Conservation (phyloP, 768 basidiomycete genomes). For the Coprinopsis marcescibilis region DNA sequence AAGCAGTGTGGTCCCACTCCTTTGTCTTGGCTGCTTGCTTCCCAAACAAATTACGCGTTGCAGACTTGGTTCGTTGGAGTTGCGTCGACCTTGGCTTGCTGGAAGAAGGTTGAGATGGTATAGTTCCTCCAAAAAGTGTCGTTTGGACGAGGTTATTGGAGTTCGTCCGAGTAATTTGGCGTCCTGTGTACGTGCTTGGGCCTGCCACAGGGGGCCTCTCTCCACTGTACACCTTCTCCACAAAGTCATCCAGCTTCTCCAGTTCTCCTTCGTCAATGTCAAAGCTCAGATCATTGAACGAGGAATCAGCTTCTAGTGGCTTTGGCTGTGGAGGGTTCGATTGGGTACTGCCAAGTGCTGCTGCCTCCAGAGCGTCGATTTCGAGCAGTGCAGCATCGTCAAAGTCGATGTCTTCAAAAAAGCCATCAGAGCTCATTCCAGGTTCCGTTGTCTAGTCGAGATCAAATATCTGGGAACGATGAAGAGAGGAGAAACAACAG, state of each 20-base stretch:
- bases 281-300: slow-evolving; percentile 48
- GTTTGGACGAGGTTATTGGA: slow-evolving; percentile 48
- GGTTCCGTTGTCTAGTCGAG: too few relatives aligned
- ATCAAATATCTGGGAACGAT: too few relatives aligned
- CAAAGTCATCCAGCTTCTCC: slow-evolving; percentile 46
- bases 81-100: slow-evolving; percentile 32
- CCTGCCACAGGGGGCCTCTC: slow-evolving; percentile 38
- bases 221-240: slow-evolving; percentile 40
- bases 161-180: slow-evolving; percentile 18
- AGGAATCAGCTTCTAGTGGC: slow-evolving; percentile 24
- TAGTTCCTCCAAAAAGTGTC: slow-evolving; percentile 61
- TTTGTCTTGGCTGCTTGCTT: slow-evolving; percentile 64
- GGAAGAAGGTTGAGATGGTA: slow-evolving; percentile 28
- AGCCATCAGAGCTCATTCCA: slow-evolving; percentile 72
- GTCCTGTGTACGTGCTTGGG: slow-evolving; percentile 23
- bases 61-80: slow-evolving; percentile 35
- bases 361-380: slow-evolving; percentile 69
- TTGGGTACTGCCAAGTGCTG: slow-evolving; percentile 29
- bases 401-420: slow-evolving; percentile 60
- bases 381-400: slow-evolving; percentile 54
- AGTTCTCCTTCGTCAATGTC: slow-evolving; percentile 55
- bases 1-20: slow-evolving; percentile 87
- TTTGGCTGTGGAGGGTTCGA: slow-evolving; percentile 15
- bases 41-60: slow-evolving; percentile 40
- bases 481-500: too few relatives aligned